Conservation (phyloP, 495 filamentous ascomycete genomes). For the Thermothielavioides terrestris region DNA sequence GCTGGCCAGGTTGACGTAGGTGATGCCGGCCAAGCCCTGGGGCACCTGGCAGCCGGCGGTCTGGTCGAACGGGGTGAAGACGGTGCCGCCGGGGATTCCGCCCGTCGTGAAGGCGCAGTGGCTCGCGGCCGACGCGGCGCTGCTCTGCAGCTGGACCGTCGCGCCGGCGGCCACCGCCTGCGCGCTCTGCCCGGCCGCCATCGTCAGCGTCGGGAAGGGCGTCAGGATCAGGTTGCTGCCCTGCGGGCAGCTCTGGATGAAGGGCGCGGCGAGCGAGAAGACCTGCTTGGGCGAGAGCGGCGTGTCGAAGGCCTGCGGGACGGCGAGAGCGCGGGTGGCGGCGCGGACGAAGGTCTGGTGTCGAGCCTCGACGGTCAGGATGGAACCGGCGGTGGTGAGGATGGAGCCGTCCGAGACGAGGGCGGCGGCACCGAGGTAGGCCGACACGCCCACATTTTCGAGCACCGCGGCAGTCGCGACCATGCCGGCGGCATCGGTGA, state of each 20-base stretch:
- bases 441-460: constrained; percentile 54
- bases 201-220: constrained; percentile 48
- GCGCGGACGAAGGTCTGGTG: constrained; percentile 54
- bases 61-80: constrained; percentile 40
- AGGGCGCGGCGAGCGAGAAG: constrained; percentile 56
- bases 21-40: constrained; percentile 42
- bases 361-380: constrained; percentile 52
- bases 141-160: constrained; percentile 34
- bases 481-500: constrained; percentile 51
- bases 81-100: constrained; percentile 41
- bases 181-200: constrained; percentile 38
- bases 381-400: constrained; percentile 48
- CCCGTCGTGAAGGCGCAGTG: constrained; percentile 53
- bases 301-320: constrained; percentile 53
- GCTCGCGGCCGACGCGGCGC: constrained; percentile 32
- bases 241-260: constrained; percentile 51
- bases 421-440: constrained; percentile 55
- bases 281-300: constrained; percentile 48
- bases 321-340: constrained; percentile 36
- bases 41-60: constrained; percentile 44
- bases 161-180: constrained; percentile 36
- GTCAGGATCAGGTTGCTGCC: constrained; percentile 49
- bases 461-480: constrained; percentile 51
- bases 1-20: constrained; percentile 46
- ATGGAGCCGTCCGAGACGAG: constrained; percentile 44